phyloP scores from a whole-genome alignment of 2,329 filamentous ascomycete species.

The Neopestalotiopsis sp. region DNA sequence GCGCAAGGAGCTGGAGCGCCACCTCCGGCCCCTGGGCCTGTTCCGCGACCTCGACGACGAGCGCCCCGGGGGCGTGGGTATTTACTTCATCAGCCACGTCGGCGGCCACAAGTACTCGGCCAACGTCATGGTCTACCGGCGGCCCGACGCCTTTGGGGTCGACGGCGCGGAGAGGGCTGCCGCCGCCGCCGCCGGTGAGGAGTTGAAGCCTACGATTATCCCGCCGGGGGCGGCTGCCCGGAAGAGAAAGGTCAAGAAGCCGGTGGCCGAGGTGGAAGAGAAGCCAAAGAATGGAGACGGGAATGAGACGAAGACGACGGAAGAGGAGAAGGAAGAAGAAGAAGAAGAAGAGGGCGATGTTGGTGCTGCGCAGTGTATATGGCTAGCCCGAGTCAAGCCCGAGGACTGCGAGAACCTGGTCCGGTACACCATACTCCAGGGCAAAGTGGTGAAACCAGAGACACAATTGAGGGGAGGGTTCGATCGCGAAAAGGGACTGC shows the following conservation, averaged over 20 bases:
- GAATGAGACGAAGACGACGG: slow-evolving; percentile 8
- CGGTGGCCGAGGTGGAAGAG: slow-evolving; percentile 29
- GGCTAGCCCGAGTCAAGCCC: slow-evolving; percentile 83
- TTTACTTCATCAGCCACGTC: slow-evolving; percentile 96
- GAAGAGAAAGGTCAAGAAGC: slow-evolving; percentile 33
- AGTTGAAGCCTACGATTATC: slow-evolving; percentile 37
- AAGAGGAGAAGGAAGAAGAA: slow-evolving; percentile 30
- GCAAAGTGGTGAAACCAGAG: slow-evolving; percentile 91
- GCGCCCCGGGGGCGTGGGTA: slow-evolving; percentile 87
- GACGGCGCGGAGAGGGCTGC: slow-evolving; percentile 47
- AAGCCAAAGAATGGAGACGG: not conserved
- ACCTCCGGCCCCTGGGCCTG: slow-evolving; percentile 82
- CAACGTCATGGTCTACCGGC: slow-evolving; percentile 90
- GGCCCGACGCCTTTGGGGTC: slow-evolving; percentile 60
- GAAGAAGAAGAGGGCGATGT: slow-evolving; percentile 38
- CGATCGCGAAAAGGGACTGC: slow-evolving; percentile 77
- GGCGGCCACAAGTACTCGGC: slow-evolving; percentile 96
- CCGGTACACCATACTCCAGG: slow-evolving; percentile 85
- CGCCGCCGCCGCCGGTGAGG: slow-evolving; percentile 37
- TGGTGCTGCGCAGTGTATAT: slow-evolving; percentile 87
- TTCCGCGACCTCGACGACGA: slow-evolving; percentile 89
- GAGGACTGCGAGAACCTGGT: slow-evolving; percentile 95
- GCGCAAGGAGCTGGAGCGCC: slow-evolving; percentile 86
- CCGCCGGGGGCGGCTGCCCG: slow-evolving; percentile 29
- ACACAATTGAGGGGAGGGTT: slow-evolving; percentile 88